phyloP scores from a whole-genome alignment of 345 rosid genomes.

The Citropsis articulata region DNA sequence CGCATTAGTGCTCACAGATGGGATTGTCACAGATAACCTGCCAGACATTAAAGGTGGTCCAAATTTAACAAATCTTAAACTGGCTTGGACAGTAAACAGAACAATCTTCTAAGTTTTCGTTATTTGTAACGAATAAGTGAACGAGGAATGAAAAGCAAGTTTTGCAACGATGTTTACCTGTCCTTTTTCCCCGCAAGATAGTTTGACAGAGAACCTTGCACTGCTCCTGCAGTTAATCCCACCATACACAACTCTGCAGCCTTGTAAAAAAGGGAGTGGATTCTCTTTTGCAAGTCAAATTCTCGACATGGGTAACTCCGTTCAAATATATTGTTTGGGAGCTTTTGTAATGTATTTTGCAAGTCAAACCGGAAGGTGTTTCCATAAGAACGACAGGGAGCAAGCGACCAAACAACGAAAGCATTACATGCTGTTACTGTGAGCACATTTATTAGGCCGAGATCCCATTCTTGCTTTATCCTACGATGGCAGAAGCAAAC shows the following conservation, averaged over 20 bases:
- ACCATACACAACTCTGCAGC: slow-evolving; percentile 84
- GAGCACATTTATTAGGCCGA: slow-evolving; percentile 84
- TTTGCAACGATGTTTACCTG: slow-evolving; percentile 40
- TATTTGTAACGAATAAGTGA: background rate
- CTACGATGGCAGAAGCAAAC: slow-evolving; percentile 31
- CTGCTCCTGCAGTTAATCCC: slow-evolving; percentile 74
- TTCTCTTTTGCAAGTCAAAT: slow-evolving; percentile 81
- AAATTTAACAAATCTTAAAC: background rate
- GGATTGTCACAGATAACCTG: slow-evolving; percentile 84
- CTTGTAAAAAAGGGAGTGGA: slow-evolving; percentile 82
- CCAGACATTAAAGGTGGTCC: slow-evolving; percentile 31
- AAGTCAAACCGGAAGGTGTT: slow-evolving; percentile 83
- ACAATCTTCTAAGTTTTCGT: background rate
- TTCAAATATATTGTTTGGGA: slow-evolving; percentile 93
- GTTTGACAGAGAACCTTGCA: slow-evolving; percentile 80
- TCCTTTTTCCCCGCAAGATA: slow-evolving; percentile 67
- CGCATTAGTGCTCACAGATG: slow-evolving; percentile 62
- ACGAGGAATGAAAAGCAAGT: background rate
- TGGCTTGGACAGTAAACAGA: background rate
- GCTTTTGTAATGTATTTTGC: slow-evolving; percentile 93
- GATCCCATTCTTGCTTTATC: slow-evolving; percentile 91
- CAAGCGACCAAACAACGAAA: slow-evolving; percentile 81
- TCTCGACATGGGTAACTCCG: slow-evolving; percentile 87
- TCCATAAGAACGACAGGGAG: slow-evolving; percentile 95
- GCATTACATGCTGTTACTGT: slow-evolving; percentile 84